Evolutionary conservation across 2,329 filamentous ascomycete species (phyloP), one percentile per base, ranked within the genome.

Genomic region (Colletotrichum lupini): DNA sequence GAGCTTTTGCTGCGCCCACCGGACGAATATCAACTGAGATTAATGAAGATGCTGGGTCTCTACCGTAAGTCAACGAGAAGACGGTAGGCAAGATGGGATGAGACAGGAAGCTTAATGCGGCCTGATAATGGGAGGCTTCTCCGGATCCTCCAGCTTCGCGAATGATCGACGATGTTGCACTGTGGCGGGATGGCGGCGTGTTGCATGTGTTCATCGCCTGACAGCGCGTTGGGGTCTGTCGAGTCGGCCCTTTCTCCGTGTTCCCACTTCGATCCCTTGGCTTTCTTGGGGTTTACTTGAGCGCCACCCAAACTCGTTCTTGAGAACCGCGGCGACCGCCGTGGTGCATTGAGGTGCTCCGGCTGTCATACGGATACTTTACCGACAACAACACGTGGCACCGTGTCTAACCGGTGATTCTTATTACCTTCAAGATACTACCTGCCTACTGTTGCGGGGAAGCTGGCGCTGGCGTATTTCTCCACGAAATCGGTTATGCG

Each of bases 201-300:
- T 35, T 61, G 14, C 24, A 46, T 46, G 35, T 61, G 22, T 14
- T 2, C 22, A 14, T 52, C 24, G 28, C 37, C 22, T 5, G 46
- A 16, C 16, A 26, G 30, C 59, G n/a, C 24, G 19, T 14, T 49
- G 46, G 60, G n/a, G 42, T 63, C 53, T 46, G 46, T 30, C 46
- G 46, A 63, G 61, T 63, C 61, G 61, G 61, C 46, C 61, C 61
- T 35, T 63, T 63, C 61, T 63, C 61, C 61, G 52, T 26, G 60
- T 49, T 63, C 42, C 61, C 60, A 53, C 60, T 35, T 30, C 24
- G 19, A n/a, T 9, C 19, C 42, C 42, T 49, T 49, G 46, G 46
- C 46, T 63, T 63, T 53, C 30, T 35, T 22, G 7, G 26, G 60
- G 19, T 26, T 42, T 28, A n/a, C 26, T 35, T 28, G 26, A n/a